Evolutionary conservation across 2,329 filamentous ascomycete genomes (phyloP), one percentile per base, ranked within the genome.

Genomic region (Ceratocystis colombiana): DNA sequence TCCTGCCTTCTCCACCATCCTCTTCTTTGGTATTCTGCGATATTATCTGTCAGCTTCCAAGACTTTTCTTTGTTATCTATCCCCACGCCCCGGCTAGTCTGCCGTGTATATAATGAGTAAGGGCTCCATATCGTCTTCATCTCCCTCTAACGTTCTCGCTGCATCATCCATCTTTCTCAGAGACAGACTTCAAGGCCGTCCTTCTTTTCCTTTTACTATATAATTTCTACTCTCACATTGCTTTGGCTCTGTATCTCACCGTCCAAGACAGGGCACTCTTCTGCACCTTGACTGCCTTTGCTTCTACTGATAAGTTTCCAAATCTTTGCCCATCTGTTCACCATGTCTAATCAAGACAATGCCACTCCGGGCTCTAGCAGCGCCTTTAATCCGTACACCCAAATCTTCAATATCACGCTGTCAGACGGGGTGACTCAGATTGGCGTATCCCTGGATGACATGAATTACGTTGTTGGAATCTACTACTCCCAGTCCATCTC

Each of bases 401-500:
- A 65, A 22, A 22, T 28, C 7, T 30, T 65, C 6, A 61, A 37
- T 1, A 7, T 65, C 3, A 28, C 57, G 2, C n/a, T 25, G 7
- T 25, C 53, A 4, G 50, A 65, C 8, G 53, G 53, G 3, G 53
- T 65, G 8, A 61, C 64, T 15, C 22, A 22, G 8, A 48, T 61
- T 15, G 28, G 53, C 1, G 28, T 65, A 3, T n/a, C 55, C 10
- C n/a, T 65, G 3, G 22, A 46, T 17, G n/a, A 30, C 20, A 37
- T 80, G 61, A 74, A 79, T 69, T 48, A 61, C 28, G 70, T 73
- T 63, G 74, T 73, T 68, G 69, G 71, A 28, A 72, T 73, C 37
- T 72, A 73, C 50, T 68, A 74, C 69, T 75, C 73, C 70, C 73
- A 76, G 30, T 73, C 72, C 72, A 84, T 89, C 77, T 87, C 85